Evolutionary conservation across 2,329 filamentous ascomycete genomes (phyloP), one percentile per base, ranked within the genome.

Genomic region (Coniella lustricola): DNA sequence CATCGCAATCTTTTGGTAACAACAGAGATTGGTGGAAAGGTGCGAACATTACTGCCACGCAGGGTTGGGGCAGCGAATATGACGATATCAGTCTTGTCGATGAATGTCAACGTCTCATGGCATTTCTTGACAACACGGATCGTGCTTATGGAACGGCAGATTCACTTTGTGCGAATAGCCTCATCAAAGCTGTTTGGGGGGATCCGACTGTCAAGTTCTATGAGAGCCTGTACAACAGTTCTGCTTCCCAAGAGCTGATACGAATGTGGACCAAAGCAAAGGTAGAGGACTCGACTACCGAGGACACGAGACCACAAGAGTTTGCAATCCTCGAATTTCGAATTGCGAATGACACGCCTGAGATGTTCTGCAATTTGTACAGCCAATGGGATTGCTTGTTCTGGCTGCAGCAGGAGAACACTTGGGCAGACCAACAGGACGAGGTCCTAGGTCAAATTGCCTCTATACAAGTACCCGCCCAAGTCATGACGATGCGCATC

Each of bases 281-380:
- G 21, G 31, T 55, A 10, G 40, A 42, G 25, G 42, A 54, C 4
- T 35, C 48, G 16, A 35, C 25, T 7, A 12, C 25, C 3, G 44
- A 50, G 21, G 51, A 42, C 8, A 16, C 39, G 16, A 20, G 35
- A 3, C 34, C 31, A 4, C 47, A 51, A 7, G 44, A 50, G 18
- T 59, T 56, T 20, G 57, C 46, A 1, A 48, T 60, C 8, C 47
- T 60, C n/a, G 55, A 58, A 8, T 49, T 55, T 4, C 52, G 44
- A 16, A 34, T 94, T n/a, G 79, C 84, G 4, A 84, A 91, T 67
- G 93, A 93, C 67, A 83, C 87, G 52, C 87, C 89, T 3, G 93
- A 94, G 65, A 78, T 91, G 56, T 81, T 94, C 18, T 69, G 71
- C 5, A 65, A 63, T 34, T 56, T 66, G 33, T 66, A 66, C 54